These are phyloP conservation scores for rapeseed (Brassica napus) DNA, from an alignment of 345 rosid genomes.

Conservation along the genomic window DNA sequence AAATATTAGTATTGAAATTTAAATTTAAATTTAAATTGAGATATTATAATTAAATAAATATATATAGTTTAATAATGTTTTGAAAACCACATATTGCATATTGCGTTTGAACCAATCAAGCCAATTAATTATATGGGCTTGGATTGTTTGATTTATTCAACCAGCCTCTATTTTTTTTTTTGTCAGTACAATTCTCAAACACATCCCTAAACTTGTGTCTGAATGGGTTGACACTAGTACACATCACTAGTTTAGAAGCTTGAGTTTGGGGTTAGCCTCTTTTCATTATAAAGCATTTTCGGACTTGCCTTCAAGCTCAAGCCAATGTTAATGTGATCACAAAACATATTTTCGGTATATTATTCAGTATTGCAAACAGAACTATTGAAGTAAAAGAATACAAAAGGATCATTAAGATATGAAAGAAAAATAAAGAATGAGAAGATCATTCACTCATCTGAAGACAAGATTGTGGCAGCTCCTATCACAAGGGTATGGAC, in stretches of 20 bases:
- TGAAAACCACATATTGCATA: too few relatives aligned
- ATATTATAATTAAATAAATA: too few relatives aligned
- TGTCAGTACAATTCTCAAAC: not conserved
- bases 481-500: constrained; percentile 88
- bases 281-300: not conserved
- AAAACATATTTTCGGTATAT: not conserved
- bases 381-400: not conserved
- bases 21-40: too few relatives aligned
- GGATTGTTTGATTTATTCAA: not conserved
- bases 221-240: not conserved
- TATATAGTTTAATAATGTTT: too few relatives aligned
- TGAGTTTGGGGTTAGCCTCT: not conserved
- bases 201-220: not conserved
- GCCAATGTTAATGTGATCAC: not conserved
- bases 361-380: not conserved
- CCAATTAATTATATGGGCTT: not conserved
- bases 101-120: too few relatives aligned
- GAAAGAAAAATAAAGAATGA: not conserved
- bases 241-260: not conserved
- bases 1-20: too few relatives aligned
- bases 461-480: constrained; percentile 93
- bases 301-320: not conserved
- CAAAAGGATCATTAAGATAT: constrained; percentile 19
- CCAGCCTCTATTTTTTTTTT: not conserved
- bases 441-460: constrained; percentile 41